These are phyloP conservation scores for Exophiala sideris DNA, from an alignment of 2,329 filamentous ascomycete genomes.

Conservation along the genomic window DNA sequence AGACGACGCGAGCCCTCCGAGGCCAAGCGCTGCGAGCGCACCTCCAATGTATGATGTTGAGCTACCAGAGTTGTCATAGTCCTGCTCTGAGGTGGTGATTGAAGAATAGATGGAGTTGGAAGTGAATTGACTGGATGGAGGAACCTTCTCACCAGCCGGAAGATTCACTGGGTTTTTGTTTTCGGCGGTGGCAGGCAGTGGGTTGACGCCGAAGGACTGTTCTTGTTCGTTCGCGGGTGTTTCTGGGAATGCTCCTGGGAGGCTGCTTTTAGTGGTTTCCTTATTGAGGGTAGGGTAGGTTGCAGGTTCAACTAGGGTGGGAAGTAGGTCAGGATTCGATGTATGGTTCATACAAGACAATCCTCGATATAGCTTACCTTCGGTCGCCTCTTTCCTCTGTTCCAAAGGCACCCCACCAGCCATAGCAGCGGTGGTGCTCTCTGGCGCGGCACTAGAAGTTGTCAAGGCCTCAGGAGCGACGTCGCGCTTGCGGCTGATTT, in stretches of 20 bases:
- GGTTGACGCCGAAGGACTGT: slow-evolving; percentile 45
- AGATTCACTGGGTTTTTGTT: slow-evolving; percentile 75
- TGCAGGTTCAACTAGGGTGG: slow-evolving; percentile 9
- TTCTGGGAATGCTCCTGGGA: slow-evolving; percentile 67
- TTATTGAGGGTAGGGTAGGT: slow-evolving; percentile 6
- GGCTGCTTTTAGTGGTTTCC: slow-evolving; percentile 46
- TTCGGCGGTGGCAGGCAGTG: slow-evolving; percentile 57
- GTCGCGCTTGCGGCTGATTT: slow-evolving; percentile 50
- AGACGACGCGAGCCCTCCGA: slow-evolving; percentile 35
- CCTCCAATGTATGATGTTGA: slow-evolving; percentile 43
- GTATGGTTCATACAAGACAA: slow-evolving; percentile 56
- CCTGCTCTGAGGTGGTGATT: slow-evolving; percentile 69
- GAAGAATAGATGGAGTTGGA: slow-evolving; percentile 67
- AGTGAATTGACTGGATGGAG: slow-evolving; percentile 57
- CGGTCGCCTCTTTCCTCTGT: slow-evolving; percentile 25
- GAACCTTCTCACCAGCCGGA: slow-evolving; percentile 75
- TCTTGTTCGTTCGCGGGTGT: slow-evolving; percentile 52
- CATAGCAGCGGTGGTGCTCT: slow-evolving; percentile 64
- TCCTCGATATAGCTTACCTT: slow-evolving; percentile 30
- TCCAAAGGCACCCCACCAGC: slow-evolving; percentile 37
- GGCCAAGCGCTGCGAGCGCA: slow-evolving; percentile 41
- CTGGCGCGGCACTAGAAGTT: slow-evolving; percentile 64
- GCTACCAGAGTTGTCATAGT: slow-evolving; percentile 73
- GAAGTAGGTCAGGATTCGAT: slow-evolving; percentile 55
- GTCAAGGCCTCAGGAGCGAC: slow-evolving; percentile 23